Conservation (phyloP, 2,329 filamentous ascomycete species). For the Lachnellula suecica region DNA sequence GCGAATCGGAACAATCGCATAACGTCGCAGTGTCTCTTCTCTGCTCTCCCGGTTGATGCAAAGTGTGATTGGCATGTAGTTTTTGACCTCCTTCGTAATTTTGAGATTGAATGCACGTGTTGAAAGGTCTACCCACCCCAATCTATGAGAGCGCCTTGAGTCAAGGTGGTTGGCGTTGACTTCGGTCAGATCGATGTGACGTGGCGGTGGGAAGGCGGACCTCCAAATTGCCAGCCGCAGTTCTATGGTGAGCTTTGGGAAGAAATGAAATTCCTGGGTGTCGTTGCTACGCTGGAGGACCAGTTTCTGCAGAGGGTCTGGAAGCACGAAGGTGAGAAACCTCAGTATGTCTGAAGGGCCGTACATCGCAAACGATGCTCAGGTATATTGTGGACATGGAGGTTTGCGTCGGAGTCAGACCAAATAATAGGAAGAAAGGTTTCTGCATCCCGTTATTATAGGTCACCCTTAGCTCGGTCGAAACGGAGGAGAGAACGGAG, state of each 20-base stretch:
- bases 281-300: neutral
- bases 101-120: neutral
- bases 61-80: neutral
- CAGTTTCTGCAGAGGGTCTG: neutral
- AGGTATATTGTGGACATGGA: too few relatives aligned
- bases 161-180: neutral
- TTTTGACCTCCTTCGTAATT: neutral
- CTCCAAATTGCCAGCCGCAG: neutral
- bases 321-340: neutral
- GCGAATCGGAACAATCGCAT: neutral
- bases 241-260: neutral
- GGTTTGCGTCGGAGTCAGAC: too few relatives aligned
- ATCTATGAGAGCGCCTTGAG: accelerated
- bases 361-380: neutral
- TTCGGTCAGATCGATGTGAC: neutral
- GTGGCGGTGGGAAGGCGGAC: neutral
- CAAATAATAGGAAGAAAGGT: too few relatives aligned
- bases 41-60: neutral
- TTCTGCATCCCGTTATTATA: too few relatives aligned
- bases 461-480: too few relatives aligned
- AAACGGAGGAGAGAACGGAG: too few relatives aligned
- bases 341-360: neutral
- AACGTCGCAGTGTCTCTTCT: neutral
- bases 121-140: neutral
- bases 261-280: neutral